Evolutionary conservation across 1,139 yeast genomes (phyloP).

Genomic region (Tardiomyces digboiensis): DNA sequence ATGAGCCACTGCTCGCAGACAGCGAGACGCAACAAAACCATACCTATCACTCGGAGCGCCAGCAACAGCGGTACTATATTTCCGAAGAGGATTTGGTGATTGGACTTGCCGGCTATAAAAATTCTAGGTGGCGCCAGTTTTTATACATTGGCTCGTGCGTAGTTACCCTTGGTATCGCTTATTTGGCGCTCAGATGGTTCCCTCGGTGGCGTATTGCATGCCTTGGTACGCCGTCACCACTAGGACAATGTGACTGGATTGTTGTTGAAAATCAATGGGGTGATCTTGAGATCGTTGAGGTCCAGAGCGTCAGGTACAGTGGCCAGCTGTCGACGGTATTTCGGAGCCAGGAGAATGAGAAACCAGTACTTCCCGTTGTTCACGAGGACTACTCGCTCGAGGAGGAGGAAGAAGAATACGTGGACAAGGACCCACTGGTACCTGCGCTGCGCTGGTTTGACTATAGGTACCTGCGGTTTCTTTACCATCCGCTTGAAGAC

Average conservation of each 20-base stretch:
- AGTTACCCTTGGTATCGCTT: slow-evolving; percentile 60
- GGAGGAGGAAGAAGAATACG: slow-evolving; percentile 17
- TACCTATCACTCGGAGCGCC: slow-evolving; percentile 18
- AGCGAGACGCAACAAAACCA: background rate
- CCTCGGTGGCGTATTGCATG: slow-evolving; percentile 66
- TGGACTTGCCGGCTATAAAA: slow-evolving; percentile 83
- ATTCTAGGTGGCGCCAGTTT: slow-evolving; percentile 37
- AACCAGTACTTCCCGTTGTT: too few relatives aligned
- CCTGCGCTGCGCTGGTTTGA: slow-evolving; percentile 62
- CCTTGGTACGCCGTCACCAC: slow-evolving; percentile 54
- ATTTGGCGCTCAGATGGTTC: slow-evolving; percentile 71
- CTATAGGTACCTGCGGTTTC: slow-evolving; percentile 74
- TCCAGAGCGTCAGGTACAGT: slow-evolving; percentile 52
- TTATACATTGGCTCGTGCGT: slow-evolving; percentile 49
- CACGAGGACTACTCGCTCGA: background rate
- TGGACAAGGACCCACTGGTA: slow-evolving; percentile 50
- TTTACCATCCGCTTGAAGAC: slow-evolving; percentile 82
- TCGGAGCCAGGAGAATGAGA: slow-evolving; percentile 12
- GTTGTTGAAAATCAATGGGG: slow-evolving; percentile 93
- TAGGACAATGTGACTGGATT: slow-evolving; percentile 87
- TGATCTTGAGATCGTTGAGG: slow-evolving; percentile 53
- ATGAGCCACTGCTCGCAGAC: slow-evolving; percentile 7
- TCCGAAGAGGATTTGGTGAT: slow-evolving; percentile 94
- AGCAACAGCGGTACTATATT: slow-evolving; percentile 74
- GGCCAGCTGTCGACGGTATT: slow-evolving; percentile 65